phyloP scores from a whole-genome alignment of 2,329 filamentous ascomycete species.

The Cryoendolithus antarcticus region DNA sequence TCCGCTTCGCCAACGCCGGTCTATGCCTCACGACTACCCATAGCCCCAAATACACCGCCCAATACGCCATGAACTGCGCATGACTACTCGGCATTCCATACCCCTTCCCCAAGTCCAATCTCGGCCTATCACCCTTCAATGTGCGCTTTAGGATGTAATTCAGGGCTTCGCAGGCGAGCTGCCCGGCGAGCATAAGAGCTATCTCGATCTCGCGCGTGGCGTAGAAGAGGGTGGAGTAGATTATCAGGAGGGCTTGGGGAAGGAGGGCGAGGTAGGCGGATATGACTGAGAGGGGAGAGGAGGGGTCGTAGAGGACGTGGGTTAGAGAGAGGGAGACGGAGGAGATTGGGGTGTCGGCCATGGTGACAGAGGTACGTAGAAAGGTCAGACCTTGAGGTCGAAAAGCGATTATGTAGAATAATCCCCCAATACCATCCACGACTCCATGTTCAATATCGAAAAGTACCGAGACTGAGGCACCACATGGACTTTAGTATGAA shows the following conservation, averaged over 20 bases:
- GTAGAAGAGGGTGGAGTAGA: conserved; percentile 84
- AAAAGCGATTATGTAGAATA: no score
- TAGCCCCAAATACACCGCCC: conserved; percentile 69
- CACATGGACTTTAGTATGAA: no score
- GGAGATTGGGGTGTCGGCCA: conserved; percentile 52
- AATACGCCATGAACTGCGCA: conserved; percentile 88
- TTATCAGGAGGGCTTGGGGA: conserved; percentile 79
- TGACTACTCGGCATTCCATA: conserved; percentile 97
- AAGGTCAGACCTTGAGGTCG: no score
- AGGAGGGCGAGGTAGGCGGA: conserved; percentile 92
- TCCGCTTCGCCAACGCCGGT: conserved; percentile 27
- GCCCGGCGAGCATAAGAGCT: conserved; percentile 76
- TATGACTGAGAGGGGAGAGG: conserved; percentile 69
- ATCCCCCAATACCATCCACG: no score
- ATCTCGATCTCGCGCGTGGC: conserved; percentile 85
- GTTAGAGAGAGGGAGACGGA: conserved; percentile 58
- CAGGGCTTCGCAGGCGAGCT: conserved; percentile 79
- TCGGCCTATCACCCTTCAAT: conserved; percentile 84
- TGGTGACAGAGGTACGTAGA: conserved; percentile 12
- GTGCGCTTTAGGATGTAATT: conserved; percentile 83
- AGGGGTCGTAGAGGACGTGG: conserved; percentile 93
- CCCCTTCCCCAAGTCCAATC: conserved; percentile 71
- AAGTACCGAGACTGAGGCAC: no score
- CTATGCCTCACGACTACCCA: conserved; percentile 75
- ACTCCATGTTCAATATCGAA: no score